phyloP scores from a whole-genome alignment of 805 yeast genomes.

The Hanseniaspora singularis region DNA sequence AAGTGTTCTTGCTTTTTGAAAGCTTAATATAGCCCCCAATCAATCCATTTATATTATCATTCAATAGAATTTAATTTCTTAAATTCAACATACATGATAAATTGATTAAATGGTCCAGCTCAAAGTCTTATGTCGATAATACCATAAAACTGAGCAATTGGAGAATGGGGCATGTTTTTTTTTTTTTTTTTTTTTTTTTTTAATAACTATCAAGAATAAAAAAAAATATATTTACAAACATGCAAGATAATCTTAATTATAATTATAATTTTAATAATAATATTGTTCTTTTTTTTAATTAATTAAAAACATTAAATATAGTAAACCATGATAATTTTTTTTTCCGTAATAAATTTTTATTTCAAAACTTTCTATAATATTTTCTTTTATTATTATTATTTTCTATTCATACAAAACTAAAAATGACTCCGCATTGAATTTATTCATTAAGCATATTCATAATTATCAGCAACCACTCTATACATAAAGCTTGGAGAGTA shows the following conservation, averaged over 20 bases:
- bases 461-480: conserved; percentile 88
- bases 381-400: too few species aligned
- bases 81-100: too few species aligned
- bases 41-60: background rate
- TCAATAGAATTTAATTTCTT: background rate
- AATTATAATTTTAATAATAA: background rate
- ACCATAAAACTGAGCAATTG: conserved; percentile 12
- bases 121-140: conserved; percentile 3
- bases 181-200: background rate
- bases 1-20: conserved; percentile 5
- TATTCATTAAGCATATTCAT: conserved; percentile 48
- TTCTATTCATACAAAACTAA: background rate
- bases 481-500: conserved; percentile 92
- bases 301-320: background rate
- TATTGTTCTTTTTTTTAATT: background rate
- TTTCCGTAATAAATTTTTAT: conserved; percentile 4
- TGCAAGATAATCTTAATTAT: background rate
- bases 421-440: too few species aligned
- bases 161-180: conserved; percentile 13
- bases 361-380: too few species aligned
- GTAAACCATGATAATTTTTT: background rate
- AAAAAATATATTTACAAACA: too few species aligned
- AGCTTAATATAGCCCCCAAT: conserved; percentile 14
- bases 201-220: too few species aligned
- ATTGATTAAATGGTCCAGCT: conserved; percentile 11